A percentile compares a stretch with the other conserved stretches of the same genome.
phyloP scores from a whole-genome alignment of 208 protist species.

The Crithidia acanthocephali region DNA sequence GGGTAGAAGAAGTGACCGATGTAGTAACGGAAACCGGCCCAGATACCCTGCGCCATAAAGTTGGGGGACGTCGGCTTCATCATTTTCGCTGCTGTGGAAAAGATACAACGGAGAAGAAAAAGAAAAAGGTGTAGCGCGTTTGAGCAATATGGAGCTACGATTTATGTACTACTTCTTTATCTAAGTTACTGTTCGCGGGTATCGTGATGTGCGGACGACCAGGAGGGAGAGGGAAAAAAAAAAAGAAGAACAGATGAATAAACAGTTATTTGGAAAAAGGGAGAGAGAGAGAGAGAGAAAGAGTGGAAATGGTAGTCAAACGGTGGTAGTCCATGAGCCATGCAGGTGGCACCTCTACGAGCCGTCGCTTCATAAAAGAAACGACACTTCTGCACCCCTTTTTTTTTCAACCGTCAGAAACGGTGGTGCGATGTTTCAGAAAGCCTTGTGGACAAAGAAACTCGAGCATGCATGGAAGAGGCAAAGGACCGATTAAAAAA shows the following conservation, averaged over 20 bases:
- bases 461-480: too few species aligned
- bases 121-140: neutral
- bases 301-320: too few species aligned
- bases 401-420: too few species aligned
- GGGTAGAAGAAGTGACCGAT: constrained; percentile 92
- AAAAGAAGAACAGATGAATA: constrained; percentile 4
- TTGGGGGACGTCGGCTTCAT: constrained; percentile 80
- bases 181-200: constrained; percentile 11
- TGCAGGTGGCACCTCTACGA: too few species aligned
- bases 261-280: too few species aligned
- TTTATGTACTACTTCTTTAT: neutral
- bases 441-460: too few species aligned
- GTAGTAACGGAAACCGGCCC: constrained; percentile 88
- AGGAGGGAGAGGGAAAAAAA: neutral
- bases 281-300: neutral
- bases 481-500: too few species aligned
- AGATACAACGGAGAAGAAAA: neutral
- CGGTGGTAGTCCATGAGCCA: too few species aligned
- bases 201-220: too few species aligned
- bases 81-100: constrained; percentile 38
- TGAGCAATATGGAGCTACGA: constrained; percentile 5
- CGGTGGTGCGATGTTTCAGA: too few species aligned
- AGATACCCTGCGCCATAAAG: constrained; percentile 87
- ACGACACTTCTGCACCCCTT: too few species aligned
- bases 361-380: too few species aligned